Evolutionary conservation across 345 rosid species (phyloP).

Genomic region (Salix koriyanagi): DNA sequence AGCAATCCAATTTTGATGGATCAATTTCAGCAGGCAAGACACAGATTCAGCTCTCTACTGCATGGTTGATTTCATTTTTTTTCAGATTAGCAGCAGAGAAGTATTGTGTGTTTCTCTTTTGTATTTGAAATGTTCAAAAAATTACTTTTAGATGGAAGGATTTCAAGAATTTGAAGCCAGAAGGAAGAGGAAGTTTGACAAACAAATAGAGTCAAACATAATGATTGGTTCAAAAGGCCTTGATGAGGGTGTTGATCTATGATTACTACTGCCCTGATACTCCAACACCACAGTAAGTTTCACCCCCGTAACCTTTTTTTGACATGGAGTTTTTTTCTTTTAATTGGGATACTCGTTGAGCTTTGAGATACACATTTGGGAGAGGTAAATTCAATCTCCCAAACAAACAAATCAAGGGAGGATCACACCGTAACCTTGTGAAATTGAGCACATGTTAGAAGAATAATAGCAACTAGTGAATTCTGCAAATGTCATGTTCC

Average conservation of each 20-base stretch:
- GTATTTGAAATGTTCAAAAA: neutral
- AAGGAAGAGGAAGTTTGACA: constrained; percentile 91
- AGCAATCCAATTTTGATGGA: constrained; percentile 86
- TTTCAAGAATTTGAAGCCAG: constrained; percentile 82
- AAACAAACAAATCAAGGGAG: no score
- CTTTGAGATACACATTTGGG: neutral
- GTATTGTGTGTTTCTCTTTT: neutral
- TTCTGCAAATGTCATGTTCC: neutral
- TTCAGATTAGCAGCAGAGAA: neutral
- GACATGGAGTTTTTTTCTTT: neutral
- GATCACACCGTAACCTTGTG: neutral
- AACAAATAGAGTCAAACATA: constrained; percentile 93
- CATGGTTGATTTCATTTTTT: neutral
- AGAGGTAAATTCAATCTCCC: neutral
- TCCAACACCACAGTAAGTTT: constrained; percentile 8
- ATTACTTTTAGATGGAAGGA: constrained; percentile 69
- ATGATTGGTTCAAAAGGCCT: constrained; percentile 92
- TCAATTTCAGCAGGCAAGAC: constrained; percentile 83
- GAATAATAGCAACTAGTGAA: neutral
- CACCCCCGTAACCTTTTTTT: neutral
- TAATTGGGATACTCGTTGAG: no score
- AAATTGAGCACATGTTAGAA: neutral
- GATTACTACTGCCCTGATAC: neutral
- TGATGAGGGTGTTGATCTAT: constrained; percentile 87
- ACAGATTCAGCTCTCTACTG: neutral